Evolutionary conservation across 2,329 filamentous ascomycete genomes (phyloP).

Genomic region (Clarireedia paspali): DNA sequence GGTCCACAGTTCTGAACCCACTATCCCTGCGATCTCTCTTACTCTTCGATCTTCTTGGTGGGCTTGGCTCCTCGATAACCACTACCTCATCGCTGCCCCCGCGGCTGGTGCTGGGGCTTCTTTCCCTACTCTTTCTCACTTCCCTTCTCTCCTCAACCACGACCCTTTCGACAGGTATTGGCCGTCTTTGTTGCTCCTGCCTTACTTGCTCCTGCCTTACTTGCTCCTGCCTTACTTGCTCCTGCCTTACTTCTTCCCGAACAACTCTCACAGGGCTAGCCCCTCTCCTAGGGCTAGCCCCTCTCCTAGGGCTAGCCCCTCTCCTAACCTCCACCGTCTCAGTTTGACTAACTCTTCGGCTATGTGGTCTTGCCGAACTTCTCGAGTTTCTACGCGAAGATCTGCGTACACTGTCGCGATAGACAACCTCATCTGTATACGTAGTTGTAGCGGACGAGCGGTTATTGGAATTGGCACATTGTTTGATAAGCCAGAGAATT

Average conservation of each 20-base stretch:
- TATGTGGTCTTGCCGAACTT: background rate
- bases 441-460: conserved; percentile 1
- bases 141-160: conserved; percentile 26
- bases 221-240: background rate
- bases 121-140: conserved; percentile 18
- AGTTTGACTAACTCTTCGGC: conserved; percentile 13
- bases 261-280: conserved; percentile 15
- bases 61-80: conserved; percentile 30
- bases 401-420: conserved; percentile 14
- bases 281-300: background rate
- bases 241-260: conserved; percentile 11
- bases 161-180: conserved; percentile 22
- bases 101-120: conserved; percentile 12
- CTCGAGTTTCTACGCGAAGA: conserved; percentile 8
- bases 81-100: conserved; percentile 28
- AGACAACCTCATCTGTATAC: conserved; percentile 17
- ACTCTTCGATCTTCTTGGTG: conserved; percentile 26
- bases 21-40: conserved; percentile 22
- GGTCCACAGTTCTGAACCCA: conserved; percentile 29
- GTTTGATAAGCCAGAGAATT: conserved; percentile 42
- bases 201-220: background rate
- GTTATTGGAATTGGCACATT: conserved; percentile 19
- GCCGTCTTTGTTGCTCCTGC: background rate
- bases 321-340: conserved; percentile 26
- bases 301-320: conserved; percentile 1